A percentile compares a stretch with the other conserved stretches of the same genome.
These are phyloP conservation scores for Coemansia nantahalensis DNA, from an alignment of 192 early-diverging fungal species.

Conservation along the genomic window DNA sequence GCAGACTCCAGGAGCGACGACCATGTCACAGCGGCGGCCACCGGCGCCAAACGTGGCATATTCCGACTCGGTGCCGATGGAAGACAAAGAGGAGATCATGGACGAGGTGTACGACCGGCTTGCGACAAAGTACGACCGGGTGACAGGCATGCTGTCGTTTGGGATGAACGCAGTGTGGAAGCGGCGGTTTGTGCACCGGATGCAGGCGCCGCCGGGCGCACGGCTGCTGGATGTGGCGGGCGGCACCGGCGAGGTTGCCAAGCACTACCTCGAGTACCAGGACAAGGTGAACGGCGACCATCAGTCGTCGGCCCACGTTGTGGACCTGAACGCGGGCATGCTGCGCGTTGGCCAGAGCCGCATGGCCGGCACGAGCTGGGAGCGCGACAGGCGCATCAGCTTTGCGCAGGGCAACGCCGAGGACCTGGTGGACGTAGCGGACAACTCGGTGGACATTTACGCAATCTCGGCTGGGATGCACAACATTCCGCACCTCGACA, in stretches of 20 bases:
- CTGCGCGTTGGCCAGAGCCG: constrained; percentile 78
- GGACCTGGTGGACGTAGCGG: constrained; percentile 65
- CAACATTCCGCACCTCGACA: constrained; percentile 88
- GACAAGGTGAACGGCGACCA: constrained; percentile 62
- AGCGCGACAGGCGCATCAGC: constrained; percentile 57
- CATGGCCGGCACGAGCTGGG: constrained; percentile 42
- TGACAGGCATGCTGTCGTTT: constrained; percentile 88
- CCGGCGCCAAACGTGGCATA: no score
- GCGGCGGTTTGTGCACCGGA: constrained; percentile 73
- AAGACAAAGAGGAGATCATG: constrained; percentile 81
- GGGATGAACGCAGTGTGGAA: constrained; percentile 93
- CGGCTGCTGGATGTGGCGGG: constrained; percentile 92
- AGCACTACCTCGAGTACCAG: constrained; percentile 84
- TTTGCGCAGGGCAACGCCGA: constrained; percentile 88
- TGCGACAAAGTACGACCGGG: constrained; percentile 84
- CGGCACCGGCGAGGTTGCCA: constrained; percentile 93
- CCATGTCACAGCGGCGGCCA: no score
- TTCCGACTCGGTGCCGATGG: constrained; percentile 68
- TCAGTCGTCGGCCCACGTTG: constrained; percentile 65
- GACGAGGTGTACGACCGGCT: constrained; percentile 83
- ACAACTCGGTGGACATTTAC: constrained; percentile 83
- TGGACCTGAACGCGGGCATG: constrained; percentile 97
- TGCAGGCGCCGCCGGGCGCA: constrained; percentile 76
- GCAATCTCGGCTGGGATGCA: constrained; percentile 98
- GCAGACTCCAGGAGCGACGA: no score